Conservation (phyloP, 1,139 yeast species). For the Diutina ranongensis region DNA sequence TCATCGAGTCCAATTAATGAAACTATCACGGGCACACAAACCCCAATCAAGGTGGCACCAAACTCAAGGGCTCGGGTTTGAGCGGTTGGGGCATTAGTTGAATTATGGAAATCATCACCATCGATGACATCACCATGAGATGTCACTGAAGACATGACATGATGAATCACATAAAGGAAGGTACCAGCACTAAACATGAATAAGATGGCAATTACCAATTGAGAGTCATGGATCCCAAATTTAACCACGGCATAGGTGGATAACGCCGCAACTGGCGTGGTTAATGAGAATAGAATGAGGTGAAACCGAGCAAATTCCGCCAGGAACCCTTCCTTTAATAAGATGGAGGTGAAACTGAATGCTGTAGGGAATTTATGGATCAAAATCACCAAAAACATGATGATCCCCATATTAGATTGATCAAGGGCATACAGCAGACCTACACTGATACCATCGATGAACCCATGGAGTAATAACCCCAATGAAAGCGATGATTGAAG, state of each 20-base stretch:
- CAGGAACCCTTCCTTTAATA: conserved; percentile 28
- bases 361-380: conserved; percentile 71
- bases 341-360: conserved; percentile 51
- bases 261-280: conserved; percentile 42
- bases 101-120: conserved; percentile 8
- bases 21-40: conserved; percentile 14
- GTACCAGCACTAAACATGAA: conserved; percentile 63
- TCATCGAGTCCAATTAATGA: conserved; percentile 10
- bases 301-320: conserved; percentile 25
- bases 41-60: conserved; percentile 13
- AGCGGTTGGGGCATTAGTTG: conserved; percentile 5
- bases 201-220: conserved; percentile 37
- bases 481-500: conserved; percentile 33
- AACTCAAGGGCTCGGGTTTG: conserved; percentile 10
- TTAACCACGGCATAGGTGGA: conserved; percentile 29
- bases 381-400: conserved; percentile 48
- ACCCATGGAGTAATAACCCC: conserved; percentile 55
- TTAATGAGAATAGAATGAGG: conserved; percentile 16
- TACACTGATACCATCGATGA: conserved; percentile 67
- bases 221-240: conserved; percentile 18
- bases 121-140: conserved; percentile 5
- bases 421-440: conserved; percentile 48
- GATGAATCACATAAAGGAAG: conserved; percentile 58
- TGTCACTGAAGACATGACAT: conserved; percentile 35
- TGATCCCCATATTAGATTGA: conserved; percentile 32